phyloP scores from a whole-genome alignment of 1,139 yeast genomes.

The Saccharomyces hybrid region DNA sequence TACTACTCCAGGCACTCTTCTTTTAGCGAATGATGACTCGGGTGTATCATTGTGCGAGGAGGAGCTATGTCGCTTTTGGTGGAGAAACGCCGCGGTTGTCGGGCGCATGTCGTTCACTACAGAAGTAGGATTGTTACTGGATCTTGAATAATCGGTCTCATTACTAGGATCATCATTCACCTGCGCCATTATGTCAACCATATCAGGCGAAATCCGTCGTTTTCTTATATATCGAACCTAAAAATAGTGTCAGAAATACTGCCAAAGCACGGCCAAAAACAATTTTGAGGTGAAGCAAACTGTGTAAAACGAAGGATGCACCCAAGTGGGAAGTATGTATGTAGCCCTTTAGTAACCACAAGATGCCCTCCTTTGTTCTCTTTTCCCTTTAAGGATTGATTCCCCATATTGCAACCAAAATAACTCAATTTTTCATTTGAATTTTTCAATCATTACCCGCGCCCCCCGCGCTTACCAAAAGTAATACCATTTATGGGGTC shows the following conservation, averaged over 20 bases:
- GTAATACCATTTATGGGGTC: not conserved
- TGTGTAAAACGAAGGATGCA: not conserved
- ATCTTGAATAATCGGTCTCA: too few relatives aligned
- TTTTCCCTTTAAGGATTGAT: not conserved
- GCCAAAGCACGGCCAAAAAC: not conserved
- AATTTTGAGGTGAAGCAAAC: not conserved
- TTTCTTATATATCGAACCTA: not conserved
- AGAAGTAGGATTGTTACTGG: too few relatives aligned
- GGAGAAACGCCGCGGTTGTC: conserved; percentile 1
- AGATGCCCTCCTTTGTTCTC: not conserved
- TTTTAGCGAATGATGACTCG: not conserved
- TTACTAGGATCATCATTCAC: conserved; percentile 1
- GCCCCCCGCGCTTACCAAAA: not conserved
- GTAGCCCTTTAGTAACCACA: not conserved
- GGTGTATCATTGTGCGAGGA: conserved; percentile 1
- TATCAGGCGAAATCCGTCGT: not conserved
- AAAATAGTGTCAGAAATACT: not conserved
- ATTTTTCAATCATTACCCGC: not conserved
- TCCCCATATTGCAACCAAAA: conserved; percentile 1
- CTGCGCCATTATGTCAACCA: not conserved
- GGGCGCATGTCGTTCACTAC: not conserved
- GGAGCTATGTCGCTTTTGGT: conserved; percentile 5
- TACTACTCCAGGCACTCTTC: not conserved
- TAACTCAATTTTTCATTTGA: not conserved
- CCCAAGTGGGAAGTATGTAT: not conserved